phyloP scores from a whole-genome alignment of 768 basidiomycete species.

The Psilocybe tampanensis region DNA sequence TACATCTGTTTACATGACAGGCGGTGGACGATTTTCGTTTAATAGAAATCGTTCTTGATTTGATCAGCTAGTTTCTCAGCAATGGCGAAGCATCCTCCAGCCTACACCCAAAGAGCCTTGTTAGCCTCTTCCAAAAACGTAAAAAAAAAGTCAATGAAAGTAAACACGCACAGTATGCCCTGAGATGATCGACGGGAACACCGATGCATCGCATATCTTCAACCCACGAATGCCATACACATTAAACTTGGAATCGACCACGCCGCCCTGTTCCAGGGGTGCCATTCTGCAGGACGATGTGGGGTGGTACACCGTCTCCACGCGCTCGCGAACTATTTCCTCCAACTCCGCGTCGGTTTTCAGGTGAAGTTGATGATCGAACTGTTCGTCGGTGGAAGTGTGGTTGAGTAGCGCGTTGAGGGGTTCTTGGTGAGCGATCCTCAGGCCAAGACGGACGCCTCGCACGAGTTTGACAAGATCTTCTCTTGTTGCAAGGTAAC shows the following conservation, averaged over 20 bases:
- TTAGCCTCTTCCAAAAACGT: no score
- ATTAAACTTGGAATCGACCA: conserved; percentile 38
- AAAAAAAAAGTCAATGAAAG: neutral
- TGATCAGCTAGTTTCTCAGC: conserved; percentile 36
- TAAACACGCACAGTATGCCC: conserved; percentile 45
- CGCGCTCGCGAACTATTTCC: conserved; percentile 40
- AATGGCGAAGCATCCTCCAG: conserved; percentile 32
- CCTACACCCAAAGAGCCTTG: conserved; percentile 12
- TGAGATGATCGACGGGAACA: conserved; percentile 48
- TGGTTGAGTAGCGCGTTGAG: conserved; percentile 40
- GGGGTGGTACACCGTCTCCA: conserved; percentile 53
- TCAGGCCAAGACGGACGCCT: conserved; percentile 39
- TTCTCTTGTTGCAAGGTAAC: conserved; percentile 43
- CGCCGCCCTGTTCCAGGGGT: conserved; percentile 38
- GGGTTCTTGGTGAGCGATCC: conserved; percentile 41
- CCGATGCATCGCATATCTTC: conserved; percentile 50
- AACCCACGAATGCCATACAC: conserved; percentile 45
- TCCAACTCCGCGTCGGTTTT: conserved; percentile 45
- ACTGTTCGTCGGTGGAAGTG: conserved; percentile 29
- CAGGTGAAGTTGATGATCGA: conserved; percentile 41
- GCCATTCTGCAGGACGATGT: conserved; percentile 50
- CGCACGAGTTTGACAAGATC: conserved; percentile 46
- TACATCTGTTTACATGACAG: neutral
- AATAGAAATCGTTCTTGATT: conserved; percentile 26
- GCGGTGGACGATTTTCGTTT: neutral